Base-by-base conservation (phyloP, 176 grass and related monocot genomes). In the Cenchrus purpureus region DNA sequence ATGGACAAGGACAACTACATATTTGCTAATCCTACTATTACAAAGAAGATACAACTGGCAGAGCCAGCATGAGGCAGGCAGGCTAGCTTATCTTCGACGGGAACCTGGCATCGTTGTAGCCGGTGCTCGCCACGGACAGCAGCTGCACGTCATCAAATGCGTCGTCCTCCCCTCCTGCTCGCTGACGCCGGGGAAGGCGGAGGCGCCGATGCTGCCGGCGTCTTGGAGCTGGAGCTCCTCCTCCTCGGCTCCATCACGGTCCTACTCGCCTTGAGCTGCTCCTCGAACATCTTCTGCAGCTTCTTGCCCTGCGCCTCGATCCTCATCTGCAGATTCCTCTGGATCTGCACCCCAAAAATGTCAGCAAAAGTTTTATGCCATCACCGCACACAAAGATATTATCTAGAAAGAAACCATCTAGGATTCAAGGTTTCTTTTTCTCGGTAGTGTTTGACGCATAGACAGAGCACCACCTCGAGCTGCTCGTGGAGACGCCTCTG, bases 401-500 rank as follows among this genome's bases (percentile, higher is more conserved):
- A 48, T 78, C 56, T 28, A 48, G 5, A 9, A 49, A 62, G 19
- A 2, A 48, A 13, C 16, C 45, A 64, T 63, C n/a, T 29, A n/a
- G n/a, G 7, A 16, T 71, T n/a, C 19, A 63, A 13, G 10, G 4
- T 32, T 53, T 16, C 8, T 75, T 40, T 61, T 4, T 46, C 40
- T 44, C 4, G 7, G 4, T 29, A 75, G 61, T 68, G 61, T 75
- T 68, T 60, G 78, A 58, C 51, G 66, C 42, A 49, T 62, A 42
- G 53, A 86, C 60, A 50, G 15, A 59, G 71, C 73, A 98, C 95
- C 95, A 98, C 95, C 95, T 95, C 91, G 2, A 98, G 91, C 84
- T 98, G 95, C 83, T 98, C 95, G 55, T 98, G 91, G 82, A 98
- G 95, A n/a, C 87, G 76, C 87, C 83, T 93, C 85, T 98, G 95